phyloP scores from a whole-genome alignment of 495 filamentous ascomycete genomes.

The Aspergillus saccharolyticus region DNA sequence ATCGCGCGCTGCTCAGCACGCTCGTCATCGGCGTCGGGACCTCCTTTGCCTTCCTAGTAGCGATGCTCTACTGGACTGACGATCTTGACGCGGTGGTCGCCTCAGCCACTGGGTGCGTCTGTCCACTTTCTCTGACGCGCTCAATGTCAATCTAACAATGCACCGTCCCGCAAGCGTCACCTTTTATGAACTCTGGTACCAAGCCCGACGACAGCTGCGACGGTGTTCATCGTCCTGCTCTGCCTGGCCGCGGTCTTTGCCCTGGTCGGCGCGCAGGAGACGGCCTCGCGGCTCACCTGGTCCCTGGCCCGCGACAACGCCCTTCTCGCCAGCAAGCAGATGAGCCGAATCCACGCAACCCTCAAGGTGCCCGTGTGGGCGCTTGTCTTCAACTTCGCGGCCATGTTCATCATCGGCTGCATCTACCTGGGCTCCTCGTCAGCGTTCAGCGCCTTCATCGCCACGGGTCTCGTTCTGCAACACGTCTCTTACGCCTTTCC shows the following conservation, averaged over 20 bases:
- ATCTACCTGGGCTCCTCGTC: slow-evolving; percentile 24
- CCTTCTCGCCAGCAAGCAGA: slow-evolving; percentile 15
- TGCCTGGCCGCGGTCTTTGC: slow-evolving; percentile 20
- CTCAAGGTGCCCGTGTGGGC: slow-evolving; percentile 22
- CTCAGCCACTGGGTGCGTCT: slow-evolving; percentile 1
- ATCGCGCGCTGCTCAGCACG: slow-evolving; percentile 25
- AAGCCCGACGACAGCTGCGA: slow-evolving; percentile 22
- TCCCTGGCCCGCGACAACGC: slow-evolving; percentile 30
- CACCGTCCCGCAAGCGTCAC: slow-evolving; percentile 5
- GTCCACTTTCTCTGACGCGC: not conserved
- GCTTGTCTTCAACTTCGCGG: slow-evolving; percentile 17
- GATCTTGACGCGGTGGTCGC: not conserved
- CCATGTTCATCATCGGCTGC: slow-evolving; percentile 23
- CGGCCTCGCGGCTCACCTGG: not conserved
- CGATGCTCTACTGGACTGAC: slow-evolving; percentile 21
- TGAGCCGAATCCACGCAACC: slow-evolving; percentile 15
- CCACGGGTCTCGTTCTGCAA: slow-evolving; percentile 17
- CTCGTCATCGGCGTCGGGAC: slow-evolving; percentile 27
- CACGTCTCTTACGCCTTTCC: slow-evolving; percentile 18
- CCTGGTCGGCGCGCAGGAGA: slow-evolving; percentile 23
- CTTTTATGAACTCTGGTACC: slow-evolving; percentile 23
- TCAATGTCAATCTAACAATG: not conserved
- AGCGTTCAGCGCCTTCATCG: slow-evolving; percentile 22
- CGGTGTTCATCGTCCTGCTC: slow-evolving; percentile 22
- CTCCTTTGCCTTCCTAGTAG: slow-evolving; percentile 25